These are phyloP conservation scores for Neopestalotiopsis clavispora DNA, from an alignment of 2,329 filamentous ascomycete species.

Conservation along the genomic window DNA sequence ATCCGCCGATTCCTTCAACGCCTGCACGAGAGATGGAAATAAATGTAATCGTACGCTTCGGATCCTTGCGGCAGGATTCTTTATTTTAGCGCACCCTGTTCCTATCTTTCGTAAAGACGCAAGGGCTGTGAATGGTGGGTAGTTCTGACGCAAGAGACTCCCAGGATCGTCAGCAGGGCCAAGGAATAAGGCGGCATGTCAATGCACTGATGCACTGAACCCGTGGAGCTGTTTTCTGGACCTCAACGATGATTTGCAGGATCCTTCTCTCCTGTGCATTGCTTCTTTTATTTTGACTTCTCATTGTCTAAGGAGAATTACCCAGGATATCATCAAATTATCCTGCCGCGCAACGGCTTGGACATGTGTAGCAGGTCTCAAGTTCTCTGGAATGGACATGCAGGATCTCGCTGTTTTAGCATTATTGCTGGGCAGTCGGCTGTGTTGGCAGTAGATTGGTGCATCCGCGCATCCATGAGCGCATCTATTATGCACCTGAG, in stretches of 20 bases:
- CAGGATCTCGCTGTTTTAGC: conserved; percentile 2
- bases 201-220: neutral
- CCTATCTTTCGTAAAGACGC: neutral
- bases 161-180: conserved; percentile 5
- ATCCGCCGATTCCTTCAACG: neutral
- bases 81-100: conserved; percentile 5
- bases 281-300: neutral
- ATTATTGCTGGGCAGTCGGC: neutral
- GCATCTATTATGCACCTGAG: neutral
- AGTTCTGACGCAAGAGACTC: neutral
- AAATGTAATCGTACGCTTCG: neutral
- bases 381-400: neutral
- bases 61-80: neutral
- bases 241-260: neutral
- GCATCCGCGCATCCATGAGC: neutral
- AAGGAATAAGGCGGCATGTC: conserved; percentile 9
- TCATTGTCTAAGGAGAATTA: neutral
- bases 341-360: neutral
- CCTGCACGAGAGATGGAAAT: neutral
- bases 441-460: conserved; percentile 12
- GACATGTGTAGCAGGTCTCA: neutral
- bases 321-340: neutral
- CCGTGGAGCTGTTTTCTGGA: neutral
- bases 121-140: conserved; percentile 13
- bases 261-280: neutral